Base-by-base conservation (phyloP, 495 filamentous ascomycete genomes). In the Xylaria sp. region DNA sequence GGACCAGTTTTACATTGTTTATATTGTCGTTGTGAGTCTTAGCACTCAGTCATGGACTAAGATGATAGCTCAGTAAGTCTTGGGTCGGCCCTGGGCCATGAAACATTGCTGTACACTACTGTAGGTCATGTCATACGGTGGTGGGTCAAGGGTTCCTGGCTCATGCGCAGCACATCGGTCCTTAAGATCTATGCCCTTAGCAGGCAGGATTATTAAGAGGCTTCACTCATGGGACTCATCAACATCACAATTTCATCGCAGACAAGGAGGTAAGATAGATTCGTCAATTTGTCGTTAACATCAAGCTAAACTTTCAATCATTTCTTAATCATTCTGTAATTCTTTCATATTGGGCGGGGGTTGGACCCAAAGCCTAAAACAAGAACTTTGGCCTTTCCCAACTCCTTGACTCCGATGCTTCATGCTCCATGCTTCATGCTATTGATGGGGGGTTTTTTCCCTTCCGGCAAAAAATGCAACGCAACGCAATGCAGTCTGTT, bases 401-500 rank as follows among this genome's bases (percentile, higher is more conserved):
- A 37, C 33, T 59, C 57, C 57, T 21, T 59, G 57, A 59, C 57
- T 59, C 57, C 55, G 31, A 40, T 59, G 57, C 57, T n/a, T n/a
- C n/a, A n/a, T n/a, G n/a, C n/a, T n/a, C n/a, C n/a, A n/a, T n/a
- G n/a, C n/a, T n/a, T n/a, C 12, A 59, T 59, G 57, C 57, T 59
- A 37, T 37, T 59, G 12, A 11, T 59, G 11, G 57, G 15, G n/a
- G n/a, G n/a, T n/a, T n/a, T 37, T 40, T 59, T 40, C 33, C 33
- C 3, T 59, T 37, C 57, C 57, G 57, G 57, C 57, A 59, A 59
- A 59, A 59, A 59, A 59, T 59, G 57, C 57, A 59, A 59, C 37
- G 57, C 57, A 59, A 59, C 37, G 57, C 57, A 40, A 59, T 59
- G 57, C 33, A 59, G 57, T 59, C 57, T 59, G 57, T 59, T 59